Conservation (phyloP, 352 stramenopile species). For the Pythium rishiriense region DNA sequence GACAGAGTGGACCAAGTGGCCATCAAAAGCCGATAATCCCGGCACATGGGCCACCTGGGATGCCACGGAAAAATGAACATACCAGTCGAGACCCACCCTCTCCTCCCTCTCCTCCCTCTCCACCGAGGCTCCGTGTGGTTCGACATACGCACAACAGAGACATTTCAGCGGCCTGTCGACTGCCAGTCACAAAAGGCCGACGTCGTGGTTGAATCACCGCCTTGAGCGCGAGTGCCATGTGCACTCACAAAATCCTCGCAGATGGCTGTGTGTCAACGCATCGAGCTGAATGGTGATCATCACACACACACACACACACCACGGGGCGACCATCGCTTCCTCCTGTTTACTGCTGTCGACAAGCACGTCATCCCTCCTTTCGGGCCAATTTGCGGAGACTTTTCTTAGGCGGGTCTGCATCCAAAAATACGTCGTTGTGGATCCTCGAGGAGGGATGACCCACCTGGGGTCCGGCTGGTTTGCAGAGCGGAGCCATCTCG, state of each 20-base stretch:
- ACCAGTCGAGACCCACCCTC: background rate
- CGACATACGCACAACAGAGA: background rate
- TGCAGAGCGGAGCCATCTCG: constrained; percentile 1
- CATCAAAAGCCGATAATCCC: background rate
- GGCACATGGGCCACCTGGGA: background rate
- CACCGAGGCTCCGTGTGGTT: background rate
- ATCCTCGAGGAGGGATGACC: constrained; percentile 6
- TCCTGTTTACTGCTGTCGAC: background rate
- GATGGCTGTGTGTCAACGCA: background rate
- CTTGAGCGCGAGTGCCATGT: background rate
- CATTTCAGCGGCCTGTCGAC: background rate
- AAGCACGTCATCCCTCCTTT: background rate
- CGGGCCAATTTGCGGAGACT: background rate
- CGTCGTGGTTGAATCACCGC: background rate
- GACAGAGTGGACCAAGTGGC: too few species aligned
- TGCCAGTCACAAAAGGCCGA: background rate
- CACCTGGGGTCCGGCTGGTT: constrained; percentile 3
- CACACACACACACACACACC: background rate
- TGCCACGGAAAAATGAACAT: background rate
- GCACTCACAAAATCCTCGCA: background rate
- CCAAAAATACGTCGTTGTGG: background rate
- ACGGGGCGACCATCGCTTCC: background rate
- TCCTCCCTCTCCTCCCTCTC: background rate
- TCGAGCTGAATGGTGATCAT: background rate
- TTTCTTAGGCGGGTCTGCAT: background rate